Conservation (phyloP, 192 early-diverging fungal species). For the Powellomyces hirtus region DNA sequence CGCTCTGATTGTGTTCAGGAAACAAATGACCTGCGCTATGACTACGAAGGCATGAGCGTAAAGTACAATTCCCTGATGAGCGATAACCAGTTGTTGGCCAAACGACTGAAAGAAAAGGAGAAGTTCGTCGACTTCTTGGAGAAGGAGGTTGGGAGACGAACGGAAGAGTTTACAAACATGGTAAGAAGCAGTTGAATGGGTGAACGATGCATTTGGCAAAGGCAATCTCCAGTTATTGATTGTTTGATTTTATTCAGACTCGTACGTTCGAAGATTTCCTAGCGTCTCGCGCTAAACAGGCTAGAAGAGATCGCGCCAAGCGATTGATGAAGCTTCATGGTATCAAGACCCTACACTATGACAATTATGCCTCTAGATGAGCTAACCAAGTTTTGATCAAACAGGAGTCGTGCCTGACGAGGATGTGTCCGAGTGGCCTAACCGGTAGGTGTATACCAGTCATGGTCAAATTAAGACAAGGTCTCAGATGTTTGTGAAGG, state of each 20-base stretch:
- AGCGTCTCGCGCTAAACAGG: constrained; percentile 40
- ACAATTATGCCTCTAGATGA: neutral
- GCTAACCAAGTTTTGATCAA: neutral
- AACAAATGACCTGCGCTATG: constrained; percentile 44
- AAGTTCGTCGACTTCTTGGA: constrained; percentile 54
- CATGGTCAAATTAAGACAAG: neutral
- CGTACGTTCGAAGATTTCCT: constrained; percentile 62
- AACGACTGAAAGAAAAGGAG: constrained; percentile 52
- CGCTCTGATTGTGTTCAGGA: constrained; percentile 31
- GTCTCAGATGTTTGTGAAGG: neutral
- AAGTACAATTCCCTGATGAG: constrained; percentile 43
- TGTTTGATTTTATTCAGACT: constrained; percentile 32
- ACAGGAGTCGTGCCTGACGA: neutral
- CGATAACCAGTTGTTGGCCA: constrained; percentile 42
- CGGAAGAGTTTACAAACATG: constrained; percentile 53
- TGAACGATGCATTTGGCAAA: too few relatives aligned
- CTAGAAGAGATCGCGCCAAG: constrained; percentile 43
- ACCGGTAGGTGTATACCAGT: neutral
- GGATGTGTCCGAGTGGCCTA: neutral
- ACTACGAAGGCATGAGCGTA: constrained; percentile 50
- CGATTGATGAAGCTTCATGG: constrained; percentile 40
- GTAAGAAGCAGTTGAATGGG: too few relatives aligned
- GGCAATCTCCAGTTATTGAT: too few relatives aligned
- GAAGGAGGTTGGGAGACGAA: constrained; percentile 49
- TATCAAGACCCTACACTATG: neutral